Conservation (phyloP, 2,329 filamentous ascomycete genomes). For the Diaporthe sp. region DNA sequence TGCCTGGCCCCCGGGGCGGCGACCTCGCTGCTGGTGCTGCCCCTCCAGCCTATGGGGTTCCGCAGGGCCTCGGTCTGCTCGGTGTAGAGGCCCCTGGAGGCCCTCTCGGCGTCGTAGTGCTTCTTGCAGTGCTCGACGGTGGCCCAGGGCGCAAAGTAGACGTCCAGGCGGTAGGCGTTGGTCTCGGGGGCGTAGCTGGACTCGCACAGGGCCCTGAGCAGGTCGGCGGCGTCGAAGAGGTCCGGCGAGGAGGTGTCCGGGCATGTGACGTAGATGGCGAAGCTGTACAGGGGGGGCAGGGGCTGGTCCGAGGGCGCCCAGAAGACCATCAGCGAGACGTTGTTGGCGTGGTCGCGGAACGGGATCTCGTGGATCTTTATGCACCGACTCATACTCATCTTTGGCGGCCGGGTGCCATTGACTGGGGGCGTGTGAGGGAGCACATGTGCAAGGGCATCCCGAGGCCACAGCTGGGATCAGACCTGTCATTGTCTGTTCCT, state of each 20-base stretch:
- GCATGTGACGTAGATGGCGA: conserved; percentile 29
- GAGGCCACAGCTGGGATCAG: not conserved
- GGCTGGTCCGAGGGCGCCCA: conserved; percentile 28
- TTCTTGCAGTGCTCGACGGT: conserved; percentile 18
- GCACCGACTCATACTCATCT: conserved; percentile 33
- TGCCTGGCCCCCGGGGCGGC: not conserved
- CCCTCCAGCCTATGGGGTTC: conserved; percentile 12
- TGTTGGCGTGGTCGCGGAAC: conserved; percentile 29
- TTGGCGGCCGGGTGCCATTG: conserved; percentile 21
- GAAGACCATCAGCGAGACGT: conserved; percentile 25
- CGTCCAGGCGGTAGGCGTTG: conserved; percentile 12
- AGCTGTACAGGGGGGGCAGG: conserved; percentile 10
- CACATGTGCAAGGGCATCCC: not conserved
- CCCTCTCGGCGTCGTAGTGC: conserved; percentile 22
- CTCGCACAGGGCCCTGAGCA: conserved; percentile 12
- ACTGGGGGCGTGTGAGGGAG: not conserved
- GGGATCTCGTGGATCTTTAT: conserved; percentile 27
- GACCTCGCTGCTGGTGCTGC: not conserved
- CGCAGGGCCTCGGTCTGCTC: conserved; percentile 24
- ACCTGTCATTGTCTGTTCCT: conserved; percentile 29
- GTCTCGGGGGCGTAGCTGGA: conserved; percentile 29
- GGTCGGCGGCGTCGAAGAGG: conserved; percentile 12
- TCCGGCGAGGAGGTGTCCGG: conserved; percentile 10
- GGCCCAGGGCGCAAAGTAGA: conserved; percentile 23
- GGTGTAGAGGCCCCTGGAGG: conserved; percentile 3